Percentiles rank a stretch among this genome's conserved stretches.
These are phyloP conservation scores for Hypoxylon sp. DNA, from an alignment of 2,329 filamentous ascomycete genomes.

Conservation along the genomic window DNA sequence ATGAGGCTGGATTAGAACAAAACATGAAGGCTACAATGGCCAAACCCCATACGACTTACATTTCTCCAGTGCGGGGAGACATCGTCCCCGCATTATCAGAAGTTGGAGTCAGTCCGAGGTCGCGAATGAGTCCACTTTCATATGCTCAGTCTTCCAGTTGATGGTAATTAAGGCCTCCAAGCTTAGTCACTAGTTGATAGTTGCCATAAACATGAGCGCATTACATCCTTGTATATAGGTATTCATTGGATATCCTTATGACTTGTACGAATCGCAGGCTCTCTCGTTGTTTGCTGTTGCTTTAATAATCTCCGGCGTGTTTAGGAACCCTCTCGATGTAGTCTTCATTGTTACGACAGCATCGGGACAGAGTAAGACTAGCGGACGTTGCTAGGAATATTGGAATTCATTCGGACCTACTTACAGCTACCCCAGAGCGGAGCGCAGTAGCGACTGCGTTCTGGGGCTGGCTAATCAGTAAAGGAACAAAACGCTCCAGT, in stretches of 20 bases:
- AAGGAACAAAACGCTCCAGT: neutral
- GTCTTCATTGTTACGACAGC: neutral
- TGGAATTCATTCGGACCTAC: slow-evolving; percentile 32
- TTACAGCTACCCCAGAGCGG: slow-evolving; percentile 22
- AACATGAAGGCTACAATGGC: slow-evolving; percentile 12
- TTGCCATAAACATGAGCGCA: slow-evolving; percentile 4
- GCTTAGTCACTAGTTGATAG: neutral
- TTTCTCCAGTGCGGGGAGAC: slow-evolving; percentile 26
- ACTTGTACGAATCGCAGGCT: neutral
- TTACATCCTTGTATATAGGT: neutral
- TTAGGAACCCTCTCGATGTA: neutral
- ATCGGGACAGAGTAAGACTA: neutral
- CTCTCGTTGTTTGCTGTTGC: neutral
- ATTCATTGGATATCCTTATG: too few species aligned
- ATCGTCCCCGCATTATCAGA: slow-evolving; percentile 33
- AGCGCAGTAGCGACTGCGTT: neutral
- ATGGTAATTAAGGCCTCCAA: neutral
- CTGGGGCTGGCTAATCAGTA: slow-evolving; percentile 3
- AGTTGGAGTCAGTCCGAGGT: slow-evolving; percentile 13
- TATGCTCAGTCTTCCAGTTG: slow-evolving; percentile 15
- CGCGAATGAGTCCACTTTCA: slow-evolving; percentile 17
- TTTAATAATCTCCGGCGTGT: neutral
- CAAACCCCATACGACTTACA: slow-evolving; percentile 19
- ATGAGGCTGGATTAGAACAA: slow-evolving; percentile 37
- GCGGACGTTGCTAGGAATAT: neutral